These are phyloP conservation scores for Fraxinus sp. DNA, from an alignment of 305 asterid species.

Conservation along the genomic window DNA sequence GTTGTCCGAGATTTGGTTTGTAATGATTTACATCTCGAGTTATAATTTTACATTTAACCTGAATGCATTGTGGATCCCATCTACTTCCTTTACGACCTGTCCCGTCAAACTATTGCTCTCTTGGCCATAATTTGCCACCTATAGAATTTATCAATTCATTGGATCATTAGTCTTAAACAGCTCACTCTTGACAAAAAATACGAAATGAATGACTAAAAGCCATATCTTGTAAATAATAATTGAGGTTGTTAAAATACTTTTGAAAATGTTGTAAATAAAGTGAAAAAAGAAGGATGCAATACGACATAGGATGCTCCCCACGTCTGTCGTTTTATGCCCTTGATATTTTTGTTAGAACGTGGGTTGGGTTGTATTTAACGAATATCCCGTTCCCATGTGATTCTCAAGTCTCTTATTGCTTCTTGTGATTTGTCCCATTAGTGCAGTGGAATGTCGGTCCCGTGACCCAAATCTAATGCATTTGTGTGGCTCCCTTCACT, in stretches of 20 bases:
- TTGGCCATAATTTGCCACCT: not conserved
- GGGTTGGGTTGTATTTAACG: not conserved
- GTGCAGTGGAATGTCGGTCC: conserved; percentile 27
- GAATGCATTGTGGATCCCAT: not conserved
- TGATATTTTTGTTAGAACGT: not conserved
- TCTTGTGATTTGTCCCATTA: not conserved
- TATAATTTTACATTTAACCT: too few relatives aligned
- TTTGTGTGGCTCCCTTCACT: conserved; percentile 3
- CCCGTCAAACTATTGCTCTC: not conserved
- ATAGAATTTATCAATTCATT: not conserved
- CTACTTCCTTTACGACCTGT: not conserved
- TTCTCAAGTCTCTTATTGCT: not conserved
- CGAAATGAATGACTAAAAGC: not conserved
- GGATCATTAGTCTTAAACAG: not conserved
- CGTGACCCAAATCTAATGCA: not conserved
- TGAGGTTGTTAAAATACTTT: not conserved
- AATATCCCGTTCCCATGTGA: conserved; percentile 21
- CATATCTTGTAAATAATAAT: not conserved
- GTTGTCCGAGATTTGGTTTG: not conserved
- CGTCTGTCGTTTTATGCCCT: conserved; percentile 8
- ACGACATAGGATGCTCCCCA: conserved; percentile 27
- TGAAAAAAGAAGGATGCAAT: not conserved
- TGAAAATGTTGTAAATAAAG: not conserved
- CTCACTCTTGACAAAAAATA: not conserved
- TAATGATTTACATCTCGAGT: not conserved